Evolutionary conservation across 495 filamentous ascomycete genomes (phyloP), one percentile per base, ranked within the genome.

Genomic region (Barbatosphaeria neglecta): DNA sequence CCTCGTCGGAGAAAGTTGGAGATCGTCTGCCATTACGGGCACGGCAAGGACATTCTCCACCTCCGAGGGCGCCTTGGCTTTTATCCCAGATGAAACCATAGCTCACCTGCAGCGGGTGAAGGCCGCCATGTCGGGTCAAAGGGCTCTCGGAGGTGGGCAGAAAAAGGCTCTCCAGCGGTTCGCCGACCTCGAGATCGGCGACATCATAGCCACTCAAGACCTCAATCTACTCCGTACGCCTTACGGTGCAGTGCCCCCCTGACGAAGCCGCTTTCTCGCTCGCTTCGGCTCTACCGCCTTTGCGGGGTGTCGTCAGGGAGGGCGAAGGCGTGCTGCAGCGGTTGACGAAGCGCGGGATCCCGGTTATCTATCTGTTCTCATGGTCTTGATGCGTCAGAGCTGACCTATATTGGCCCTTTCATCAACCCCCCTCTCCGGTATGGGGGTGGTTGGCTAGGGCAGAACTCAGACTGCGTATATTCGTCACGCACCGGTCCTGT

Each of bases 21-120:
- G 39, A 41, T 23, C 6, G 39, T 18, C 19, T 1, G 20, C 22
- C 15, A 11, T 6, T 24, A 22, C 20, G 22, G 20, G 22, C 20
- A 25, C 39, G 39, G 39, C 39, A 41, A 41, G 39, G 39, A 41
- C 39, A 24, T 41, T 41, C 39, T 41, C 39, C 39, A 41, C 20
- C 20, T 41, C 39, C 20, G 39, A 2, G 39, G 20, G 5, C 22
- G 16, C 6, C 4, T 10, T 39, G 17, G 11, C 37, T n/a, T 24
- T 24, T 41, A 41, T 24, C 39, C 39, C 22, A 41, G 39, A 41
- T 41, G 39, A 41, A 41, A 41, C n/a, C 39, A 41, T 23, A 18
- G 22, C 39, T n/a, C 39, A n/a, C 39, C 20, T 41, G 39, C 39
- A 41, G 39, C 39, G 39, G 39, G 39, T 23, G 39, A 41, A 41